Conservation (phyloP, 2,329 filamentous ascomycete species). For the Colletotrichum navitas region DNA sequence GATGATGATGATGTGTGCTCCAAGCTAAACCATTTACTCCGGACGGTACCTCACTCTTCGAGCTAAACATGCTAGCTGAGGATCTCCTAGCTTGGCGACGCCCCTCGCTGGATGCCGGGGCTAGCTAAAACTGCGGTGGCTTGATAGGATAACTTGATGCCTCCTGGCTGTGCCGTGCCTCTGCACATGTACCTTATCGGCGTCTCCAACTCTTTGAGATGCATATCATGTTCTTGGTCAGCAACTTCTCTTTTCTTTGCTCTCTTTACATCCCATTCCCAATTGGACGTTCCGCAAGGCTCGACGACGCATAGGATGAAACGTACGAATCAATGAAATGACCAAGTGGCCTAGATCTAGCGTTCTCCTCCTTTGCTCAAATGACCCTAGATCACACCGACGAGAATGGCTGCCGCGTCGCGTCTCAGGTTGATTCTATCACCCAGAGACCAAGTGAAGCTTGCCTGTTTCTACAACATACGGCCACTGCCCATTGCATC, state of each 20-base stretch:
- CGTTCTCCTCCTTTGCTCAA: background rate
- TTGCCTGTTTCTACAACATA: background rate
- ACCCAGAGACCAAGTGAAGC: background rate
- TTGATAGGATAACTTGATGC: conserved; percentile 24
- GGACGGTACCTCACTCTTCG: background rate
- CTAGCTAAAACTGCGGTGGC: conserved; percentile 33
- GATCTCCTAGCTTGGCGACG: conserved; percentile 33
- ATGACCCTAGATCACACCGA: background rate
- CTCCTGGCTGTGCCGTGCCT: conserved; percentile 7
- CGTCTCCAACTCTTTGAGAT: conserved; percentile 7
- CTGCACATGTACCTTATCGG: background rate
- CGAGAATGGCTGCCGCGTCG: conserved; percentile 27
- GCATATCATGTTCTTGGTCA: conserved; percentile 16
- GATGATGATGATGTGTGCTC: conserved; percentile 13
- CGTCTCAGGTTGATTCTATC: conserved; percentile 34
- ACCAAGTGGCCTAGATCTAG: conserved; percentile 4
- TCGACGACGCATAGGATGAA: conserved; percentile 13
- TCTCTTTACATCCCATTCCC: background rate
- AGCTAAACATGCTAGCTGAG: conserved; percentile 20
- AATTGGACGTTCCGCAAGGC: background rate
- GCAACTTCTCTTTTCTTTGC: background rate
- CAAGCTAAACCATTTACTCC: background rate
- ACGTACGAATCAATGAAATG: conserved; percentile 20
- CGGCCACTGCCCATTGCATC: conserved; percentile 13
- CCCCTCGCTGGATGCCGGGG: conserved; percentile 34